Evolutionary conservation across 805 yeast species (phyloP).

Genomic region (Yarrowia phangngaensis): DNA sequence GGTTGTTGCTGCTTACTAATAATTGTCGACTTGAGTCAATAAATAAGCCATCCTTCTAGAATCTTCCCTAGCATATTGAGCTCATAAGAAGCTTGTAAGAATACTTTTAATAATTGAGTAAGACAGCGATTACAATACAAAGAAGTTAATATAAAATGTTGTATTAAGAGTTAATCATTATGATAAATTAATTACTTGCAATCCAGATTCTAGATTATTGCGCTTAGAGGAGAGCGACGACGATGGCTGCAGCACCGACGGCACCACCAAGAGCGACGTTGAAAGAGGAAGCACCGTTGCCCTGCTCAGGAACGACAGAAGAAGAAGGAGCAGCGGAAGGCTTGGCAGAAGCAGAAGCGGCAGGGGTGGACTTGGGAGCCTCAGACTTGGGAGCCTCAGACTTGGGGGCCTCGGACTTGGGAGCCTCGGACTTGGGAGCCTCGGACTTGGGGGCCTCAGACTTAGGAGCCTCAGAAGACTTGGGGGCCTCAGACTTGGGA

Average conservation of each 20-base stretch:
- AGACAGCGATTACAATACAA: too few relatives aligned
- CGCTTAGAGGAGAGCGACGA: constrained; percentile 24
- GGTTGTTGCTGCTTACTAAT: too few relatives aligned
- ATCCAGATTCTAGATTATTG: background rate
- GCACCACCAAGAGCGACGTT: constrained; percentile 24
- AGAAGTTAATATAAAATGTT: too few relatives aligned
- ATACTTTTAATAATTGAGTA: too few relatives aligned
- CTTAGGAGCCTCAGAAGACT: background rate
- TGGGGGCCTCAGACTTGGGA: background rate
- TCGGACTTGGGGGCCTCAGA: constrained; percentile 6
- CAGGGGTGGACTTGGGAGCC: constrained; percentile 15
- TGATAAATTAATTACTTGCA: constrained; percentile 21
- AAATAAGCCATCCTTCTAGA: too few relatives aligned
- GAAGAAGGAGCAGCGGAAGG: constrained; percentile 12
- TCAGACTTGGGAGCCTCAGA: constrained; percentile 13
- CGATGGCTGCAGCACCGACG: constrained; percentile 26
- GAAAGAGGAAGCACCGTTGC: constrained; percentile 20
- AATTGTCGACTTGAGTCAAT: too few relatives aligned
- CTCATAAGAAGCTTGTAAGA: too few relatives aligned
- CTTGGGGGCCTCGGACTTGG: constrained; percentile 3
- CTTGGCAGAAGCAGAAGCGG: constrained; percentile 6
- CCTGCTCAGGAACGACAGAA: constrained; percentile 3
- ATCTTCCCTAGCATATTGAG: too few relatives aligned
- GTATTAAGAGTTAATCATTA: too few relatives aligned
- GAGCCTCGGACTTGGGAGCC: constrained; percentile 7